These are phyloP conservation scores for Lactuca saligna DNA, from an alignment of 129 eudicot genomes.

Conservation along the genomic window DNA sequence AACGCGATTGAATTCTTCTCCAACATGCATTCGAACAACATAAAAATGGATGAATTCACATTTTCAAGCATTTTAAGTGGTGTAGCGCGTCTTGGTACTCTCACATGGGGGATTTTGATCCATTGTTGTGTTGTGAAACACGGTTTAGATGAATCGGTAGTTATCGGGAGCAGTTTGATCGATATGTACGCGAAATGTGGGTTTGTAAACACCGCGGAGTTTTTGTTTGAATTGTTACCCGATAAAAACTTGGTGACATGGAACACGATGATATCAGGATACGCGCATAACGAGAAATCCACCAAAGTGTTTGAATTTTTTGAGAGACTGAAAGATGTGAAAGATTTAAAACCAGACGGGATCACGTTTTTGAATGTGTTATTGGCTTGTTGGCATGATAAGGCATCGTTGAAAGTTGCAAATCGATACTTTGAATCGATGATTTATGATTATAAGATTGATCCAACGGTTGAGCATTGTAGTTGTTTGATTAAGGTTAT, in stretches of 20 bases:
- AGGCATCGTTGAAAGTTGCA: slow-evolving; percentile 50
- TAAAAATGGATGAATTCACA: slow-evolving; percentile 68
- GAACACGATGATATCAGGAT: slow-evolving; percentile 71
- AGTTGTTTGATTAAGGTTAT: slow-evolving; percentile 59
- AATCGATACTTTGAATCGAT: slow-evolving; percentile 53
- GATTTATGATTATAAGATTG: slow-evolving; percentile 45
- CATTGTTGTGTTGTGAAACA: slow-evolving; percentile 57
- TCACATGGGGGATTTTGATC: slow-evolving; percentile 54
- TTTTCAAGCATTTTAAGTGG: slow-evolving; percentile 79
- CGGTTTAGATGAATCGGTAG: slow-evolving; percentile 50
- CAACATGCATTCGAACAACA: slow-evolving; percentile 47
- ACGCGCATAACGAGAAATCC: slow-evolving; percentile 64
- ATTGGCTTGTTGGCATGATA: slow-evolving; percentile 73
- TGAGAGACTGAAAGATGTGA: slow-evolving; percentile 41
- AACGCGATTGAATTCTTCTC: slow-evolving; percentile 53
- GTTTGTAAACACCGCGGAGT: slow-evolving; percentile 44
- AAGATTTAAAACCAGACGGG: slow-evolving; percentile 55
- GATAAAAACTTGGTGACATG: slow-evolving; percentile 67
- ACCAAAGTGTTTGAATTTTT: slow-evolving; percentile 48
- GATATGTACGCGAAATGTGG: slow-evolving; percentile 87
- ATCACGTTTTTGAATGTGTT: slow-evolving; percentile 67
- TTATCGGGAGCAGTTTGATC: slow-evolving; percentile 66
- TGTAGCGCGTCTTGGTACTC: slow-evolving; percentile 46
- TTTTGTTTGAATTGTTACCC: slow-evolving; percentile 41
- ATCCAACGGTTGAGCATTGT: slow-evolving; percentile 71